These are phyloP conservation scores for Colletotrichum incanum DNA, from an alignment of 2,329 filamentous ascomycete species.

Conservation along the genomic window DNA sequence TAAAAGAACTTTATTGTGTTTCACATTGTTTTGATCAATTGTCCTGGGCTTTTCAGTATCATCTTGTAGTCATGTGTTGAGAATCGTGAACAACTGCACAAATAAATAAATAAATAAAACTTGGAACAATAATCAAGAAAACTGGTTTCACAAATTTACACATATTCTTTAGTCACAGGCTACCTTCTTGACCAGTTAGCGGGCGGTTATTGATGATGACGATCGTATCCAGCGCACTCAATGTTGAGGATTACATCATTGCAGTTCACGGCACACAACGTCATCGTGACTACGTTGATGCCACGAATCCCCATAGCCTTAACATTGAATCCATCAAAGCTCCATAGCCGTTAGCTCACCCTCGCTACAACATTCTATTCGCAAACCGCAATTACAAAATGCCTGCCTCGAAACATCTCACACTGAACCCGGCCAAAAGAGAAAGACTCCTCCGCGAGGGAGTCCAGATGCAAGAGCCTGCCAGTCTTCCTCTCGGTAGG, in stretches of 20 bases:
- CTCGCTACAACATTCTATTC: neutral
- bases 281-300: neutral
- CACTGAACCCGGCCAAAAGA: neutral
- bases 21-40: too few species aligned
- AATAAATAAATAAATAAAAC: neutral
- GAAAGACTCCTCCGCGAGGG: neutral
- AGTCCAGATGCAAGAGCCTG: neutral
- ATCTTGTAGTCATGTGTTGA: too few species aligned
- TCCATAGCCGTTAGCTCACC: neutral
- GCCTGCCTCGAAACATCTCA: neutral
- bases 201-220: neutral
- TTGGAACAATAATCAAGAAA: neutral
- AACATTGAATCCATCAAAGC: too few species aligned
- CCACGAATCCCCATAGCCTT: neutral
- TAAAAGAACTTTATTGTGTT: too few species aligned
- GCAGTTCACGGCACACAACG: neutral
- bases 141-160: too few species aligned
- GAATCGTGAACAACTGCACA: too few species aligned
- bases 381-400: neutral
- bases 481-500: constrained; percentile 7
- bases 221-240: neutral
- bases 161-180: neutral
- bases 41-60: too few species aligned
- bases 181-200: too few species aligned
- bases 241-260: constrained; percentile 1